These are phyloP conservation scores for Calonectria pseudoreteaudii DNA, from an alignment of 2,329 filamentous ascomycete species.

Conservation along the genomic window DNA sequence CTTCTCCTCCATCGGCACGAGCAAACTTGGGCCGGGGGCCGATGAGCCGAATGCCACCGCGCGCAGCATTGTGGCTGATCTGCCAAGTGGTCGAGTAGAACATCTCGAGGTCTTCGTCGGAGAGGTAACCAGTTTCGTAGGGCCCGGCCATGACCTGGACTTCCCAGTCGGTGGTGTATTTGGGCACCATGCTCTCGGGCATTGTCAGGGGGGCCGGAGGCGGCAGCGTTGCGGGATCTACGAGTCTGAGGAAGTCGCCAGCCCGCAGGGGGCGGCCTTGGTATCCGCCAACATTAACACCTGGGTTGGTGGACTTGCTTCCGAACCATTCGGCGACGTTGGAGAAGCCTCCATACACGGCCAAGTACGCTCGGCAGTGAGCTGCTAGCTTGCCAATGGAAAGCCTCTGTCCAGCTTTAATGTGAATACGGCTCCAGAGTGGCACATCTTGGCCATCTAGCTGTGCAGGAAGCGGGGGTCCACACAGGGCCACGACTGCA, in stretches of 20 bases:
- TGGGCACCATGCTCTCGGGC: conserved; percentile 2
- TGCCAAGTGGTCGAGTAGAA: conserved; percentile 70
- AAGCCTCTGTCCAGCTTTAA: conserved; percentile 59
- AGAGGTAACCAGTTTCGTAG: conserved; percentile 46
- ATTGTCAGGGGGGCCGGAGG: background rate
- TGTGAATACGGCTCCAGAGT: conserved; percentile 66
- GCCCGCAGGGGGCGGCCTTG: conserved; percentile 67
- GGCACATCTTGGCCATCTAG: conserved; percentile 61
- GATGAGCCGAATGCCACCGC: conserved; percentile 70
- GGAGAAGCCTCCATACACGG: conserved; percentile 51
- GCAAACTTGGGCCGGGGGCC: conserved; percentile 71
- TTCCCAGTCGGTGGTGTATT: conserved; percentile 23
- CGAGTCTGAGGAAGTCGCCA: conserved; percentile 29
- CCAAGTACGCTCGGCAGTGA: conserved; percentile 67
- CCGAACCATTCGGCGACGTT: conserved; percentile 68
- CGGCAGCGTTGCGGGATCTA: background rate
- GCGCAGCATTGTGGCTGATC: conserved; percentile 70
- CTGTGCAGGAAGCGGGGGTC: conserved; percentile 63
- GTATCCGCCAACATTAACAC: conserved; percentile 69
- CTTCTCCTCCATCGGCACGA: conserved; percentile 70
- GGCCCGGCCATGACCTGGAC: conserved; percentile 48
- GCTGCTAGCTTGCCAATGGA: conserved; percentile 65
- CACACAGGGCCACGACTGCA: conserved; percentile 68
- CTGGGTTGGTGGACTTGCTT: conserved; percentile 69
- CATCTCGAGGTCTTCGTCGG: conserved; percentile 63